Conservation (phyloP, 768 basidiomycete genomes). For the Suillus lakei region DNA sequence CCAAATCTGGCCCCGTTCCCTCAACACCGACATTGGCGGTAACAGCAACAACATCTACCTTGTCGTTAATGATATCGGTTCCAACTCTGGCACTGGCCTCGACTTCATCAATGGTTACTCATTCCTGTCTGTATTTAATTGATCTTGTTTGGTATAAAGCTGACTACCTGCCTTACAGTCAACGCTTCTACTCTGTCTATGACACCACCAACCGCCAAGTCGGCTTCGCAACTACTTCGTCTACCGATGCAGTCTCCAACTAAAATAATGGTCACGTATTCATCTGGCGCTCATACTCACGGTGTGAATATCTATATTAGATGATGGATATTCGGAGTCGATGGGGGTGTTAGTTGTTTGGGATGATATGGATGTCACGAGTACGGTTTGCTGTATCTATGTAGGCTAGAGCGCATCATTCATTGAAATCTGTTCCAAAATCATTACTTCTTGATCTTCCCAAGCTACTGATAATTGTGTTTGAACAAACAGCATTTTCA, state of each 20-base stretch:
- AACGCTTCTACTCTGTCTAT: conserved; percentile 46
- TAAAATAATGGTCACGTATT: not conserved
- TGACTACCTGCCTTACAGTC: conserved; percentile 8
- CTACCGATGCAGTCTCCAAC: conserved; percentile 25
- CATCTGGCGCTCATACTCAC: not conserved
- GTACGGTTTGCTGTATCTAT: not conserved
- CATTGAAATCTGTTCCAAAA: not conserved
- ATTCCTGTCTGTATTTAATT: conserved; percentile 19
- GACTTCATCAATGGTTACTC: conserved; percentile 31
- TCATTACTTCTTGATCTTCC: not conserved
- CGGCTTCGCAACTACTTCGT: conserved; percentile 42
- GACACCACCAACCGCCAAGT: conserved; percentile 40
- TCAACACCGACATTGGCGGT: conserved; percentile 36
- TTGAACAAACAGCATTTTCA: not conserved
- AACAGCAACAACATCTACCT: conserved; percentile 30
- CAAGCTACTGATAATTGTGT: not conserved
- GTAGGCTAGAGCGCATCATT: not conserved
- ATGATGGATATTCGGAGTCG: not conserved
- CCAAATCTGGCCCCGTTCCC: conserved; percentile 40
- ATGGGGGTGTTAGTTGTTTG: not conserved
- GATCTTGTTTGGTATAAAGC: not conserved
- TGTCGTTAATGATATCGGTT: conserved; percentile 29
- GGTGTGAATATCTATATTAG: not conserved
- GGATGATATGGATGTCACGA: not conserved
- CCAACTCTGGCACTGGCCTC: conserved; percentile 17